Evolutionary conservation across 768 basidiomycete species (phyloP).

Genomic region (Nidula microcarpa): DNA sequence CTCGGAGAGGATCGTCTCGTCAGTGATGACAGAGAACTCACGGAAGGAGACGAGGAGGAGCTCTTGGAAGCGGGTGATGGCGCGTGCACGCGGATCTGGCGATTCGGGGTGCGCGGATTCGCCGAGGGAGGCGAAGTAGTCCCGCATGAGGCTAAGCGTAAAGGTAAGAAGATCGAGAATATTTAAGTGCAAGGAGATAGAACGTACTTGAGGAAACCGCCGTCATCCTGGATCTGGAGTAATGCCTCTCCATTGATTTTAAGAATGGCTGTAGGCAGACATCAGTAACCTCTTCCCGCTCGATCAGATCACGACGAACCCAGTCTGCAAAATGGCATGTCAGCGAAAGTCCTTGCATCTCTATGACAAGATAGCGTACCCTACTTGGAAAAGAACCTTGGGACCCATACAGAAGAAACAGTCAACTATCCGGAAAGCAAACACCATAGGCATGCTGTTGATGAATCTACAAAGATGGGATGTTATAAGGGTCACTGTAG

Average conservation of each 20-base stretch:
- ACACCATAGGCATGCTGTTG: slow-evolving; percentile 96
- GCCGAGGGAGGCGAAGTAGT: slow-evolving; percentile 91
- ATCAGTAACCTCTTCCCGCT: not conserved
- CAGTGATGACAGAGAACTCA: slow-evolving; percentile 94
- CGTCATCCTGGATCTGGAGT: slow-evolving; percentile 93
- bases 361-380: slow-evolving; percentile 46
- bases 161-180: not conserved
- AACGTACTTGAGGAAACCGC: slow-evolving; percentile 87
- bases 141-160: slow-evolving; percentile 76
- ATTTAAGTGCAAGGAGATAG: not conserved
- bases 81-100: slow-evolving; percentile 81
- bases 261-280: slow-evolving; percentile 65
- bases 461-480: slow-evolving; percentile 54
- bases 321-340: slow-evolving; percentile 34
- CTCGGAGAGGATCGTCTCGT: slow-evolving; percentile 88
- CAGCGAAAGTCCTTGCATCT: slow-evolving; percentile 1
- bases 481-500: not conserved
- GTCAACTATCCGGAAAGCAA: slow-evolving; percentile 96
- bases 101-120: slow-evolving; percentile 93
- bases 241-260: slow-evolving; percentile 96
- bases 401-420: slow-evolving; percentile 99
- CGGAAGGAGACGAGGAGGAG: slow-evolving; percentile 95
- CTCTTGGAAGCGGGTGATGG: slow-evolving; percentile 97
- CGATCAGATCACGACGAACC: slow-evolving; percentile 39
- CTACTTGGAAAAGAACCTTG: slow-evolving; percentile 98